Conservation (phyloP, 495 filamentous ascomycete genomes). For the Hypoxylon fuscum region DNA sequence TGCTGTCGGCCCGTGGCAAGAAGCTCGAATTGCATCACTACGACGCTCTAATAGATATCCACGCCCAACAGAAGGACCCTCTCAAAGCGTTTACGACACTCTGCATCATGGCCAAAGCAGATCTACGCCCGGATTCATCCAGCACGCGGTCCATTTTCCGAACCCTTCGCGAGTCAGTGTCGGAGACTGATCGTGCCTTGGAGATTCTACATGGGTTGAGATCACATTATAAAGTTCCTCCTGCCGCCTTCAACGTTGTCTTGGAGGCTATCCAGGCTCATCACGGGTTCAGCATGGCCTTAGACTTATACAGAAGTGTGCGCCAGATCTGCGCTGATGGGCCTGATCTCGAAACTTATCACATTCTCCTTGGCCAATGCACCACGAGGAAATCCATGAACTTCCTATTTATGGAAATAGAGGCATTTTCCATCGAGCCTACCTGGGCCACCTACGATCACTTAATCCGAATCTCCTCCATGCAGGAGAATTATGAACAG, state of each 20-base stretch:
- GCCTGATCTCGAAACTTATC: constrained; percentile 70
- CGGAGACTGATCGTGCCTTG: constrained; percentile 57
- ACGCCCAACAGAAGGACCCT: constrained; percentile 65
- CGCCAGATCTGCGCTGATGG: constrained; percentile 66
- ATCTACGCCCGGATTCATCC: constrained; percentile 57
- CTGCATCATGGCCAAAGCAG: constrained; percentile 72
- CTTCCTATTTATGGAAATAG: constrained; percentile 80
- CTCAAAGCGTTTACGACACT: constrained; percentile 67
- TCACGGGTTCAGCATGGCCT: constrained; percentile 59
- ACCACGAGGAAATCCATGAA: constrained; percentile 65
- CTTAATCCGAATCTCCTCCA: constrained; percentile 71
- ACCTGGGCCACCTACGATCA: constrained; percentile 71
- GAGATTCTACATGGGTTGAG: constrained; percentile 62
- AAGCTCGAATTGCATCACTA: constrained; percentile 73
- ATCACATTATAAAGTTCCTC: constrained; percentile 57
- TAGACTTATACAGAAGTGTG: constrained; percentile 76
- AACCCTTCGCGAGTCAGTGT: constrained; percentile 43
- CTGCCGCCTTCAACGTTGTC: constrained; percentile 68
- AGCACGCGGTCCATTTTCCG: constrained; percentile 67
- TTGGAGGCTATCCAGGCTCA: constrained; percentile 62
- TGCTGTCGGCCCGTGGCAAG: constrained; percentile 61
- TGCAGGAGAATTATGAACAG: constrained; percentile 60
- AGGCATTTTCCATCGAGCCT: constrained; percentile 66
- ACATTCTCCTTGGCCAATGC: constrained; percentile 72
- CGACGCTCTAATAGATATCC: constrained; percentile 74